Conservation (phyloP, 1,284 basidiomycete species). For the Cutaneotrichosporon sp. region DNA sequence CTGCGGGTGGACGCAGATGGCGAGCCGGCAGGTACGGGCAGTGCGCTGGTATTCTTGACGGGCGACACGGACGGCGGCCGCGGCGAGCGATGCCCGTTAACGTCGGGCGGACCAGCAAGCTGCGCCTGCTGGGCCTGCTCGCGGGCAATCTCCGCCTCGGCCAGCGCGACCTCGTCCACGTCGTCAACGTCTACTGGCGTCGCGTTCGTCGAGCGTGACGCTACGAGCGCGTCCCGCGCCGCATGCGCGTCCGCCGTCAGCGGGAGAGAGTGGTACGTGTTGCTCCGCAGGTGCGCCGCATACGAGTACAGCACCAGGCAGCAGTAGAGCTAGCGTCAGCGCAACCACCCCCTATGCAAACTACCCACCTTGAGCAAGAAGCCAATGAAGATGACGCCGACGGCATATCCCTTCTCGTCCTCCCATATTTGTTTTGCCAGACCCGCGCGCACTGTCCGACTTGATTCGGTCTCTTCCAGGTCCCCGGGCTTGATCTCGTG, state of each 20-base stretch:
- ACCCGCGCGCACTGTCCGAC: conserved; percentile 53
- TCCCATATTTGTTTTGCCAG: conserved; percentile 78
- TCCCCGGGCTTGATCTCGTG: conserved; percentile 36
- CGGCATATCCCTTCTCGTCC: conserved; percentile 76
- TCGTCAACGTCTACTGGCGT: conserved; percentile 2
- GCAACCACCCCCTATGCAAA: neutral
- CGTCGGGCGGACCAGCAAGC: neutral
- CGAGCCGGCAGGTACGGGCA: too few relatives aligned
- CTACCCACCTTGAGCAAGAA: conserved; percentile 82
- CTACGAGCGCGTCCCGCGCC: neutral
- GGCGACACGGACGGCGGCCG: neutral
- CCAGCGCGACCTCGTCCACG: conserved; percentile 9
- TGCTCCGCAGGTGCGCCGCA: conserved; percentile 84
- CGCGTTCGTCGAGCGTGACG: neutral
- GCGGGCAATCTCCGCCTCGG: conserved; percentile 13
- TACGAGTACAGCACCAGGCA: conserved; percentile 87
- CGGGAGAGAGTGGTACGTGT: conserved; percentile 80
- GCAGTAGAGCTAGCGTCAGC: conserved; percentile 72
- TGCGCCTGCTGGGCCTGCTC: conserved; percentile 4
- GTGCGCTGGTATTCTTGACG: too few relatives aligned
- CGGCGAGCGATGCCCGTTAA: neutral
- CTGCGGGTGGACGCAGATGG: too few relatives aligned
- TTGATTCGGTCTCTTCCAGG: conserved; percentile 40
- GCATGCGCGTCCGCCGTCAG: conserved; percentile 43
- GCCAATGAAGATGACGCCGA: conserved; percentile 66